Evolutionary conservation across 2,329 filamentous ascomycete species (phyloP).

Genomic region (Fusarium napiforme): DNA sequence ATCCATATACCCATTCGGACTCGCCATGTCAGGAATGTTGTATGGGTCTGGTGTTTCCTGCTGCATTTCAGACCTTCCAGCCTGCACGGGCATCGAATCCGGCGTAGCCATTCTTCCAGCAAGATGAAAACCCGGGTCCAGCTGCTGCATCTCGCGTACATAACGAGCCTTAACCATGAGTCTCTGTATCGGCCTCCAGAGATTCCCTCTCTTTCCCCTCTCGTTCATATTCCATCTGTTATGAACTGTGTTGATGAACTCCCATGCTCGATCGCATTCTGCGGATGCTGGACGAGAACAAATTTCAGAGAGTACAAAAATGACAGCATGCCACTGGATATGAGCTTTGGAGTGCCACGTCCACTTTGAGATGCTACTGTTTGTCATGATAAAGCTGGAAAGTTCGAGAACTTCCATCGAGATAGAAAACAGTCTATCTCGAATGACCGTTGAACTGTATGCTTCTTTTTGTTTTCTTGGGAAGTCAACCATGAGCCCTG

Average conservation of each 20-base stretch:
- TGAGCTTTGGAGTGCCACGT: conserved; percentile 1
- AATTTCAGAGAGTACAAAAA: neutral
- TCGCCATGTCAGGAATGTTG: accelerated
- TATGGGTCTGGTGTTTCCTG: accelerated
- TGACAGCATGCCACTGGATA: neutral
- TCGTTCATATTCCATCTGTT: neutral
- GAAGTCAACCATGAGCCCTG: neutral
- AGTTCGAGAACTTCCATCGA: neutral
- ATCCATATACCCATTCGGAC: neutral
- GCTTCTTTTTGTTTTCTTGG: neutral
- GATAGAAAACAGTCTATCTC: neutral
- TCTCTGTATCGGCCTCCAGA: neutral
- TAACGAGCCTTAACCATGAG: neutral
- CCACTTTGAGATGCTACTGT: neutral
- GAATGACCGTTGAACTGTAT: accelerated
- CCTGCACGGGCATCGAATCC: accelerated
- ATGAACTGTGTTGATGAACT: neutral
- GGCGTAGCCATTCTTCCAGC: neutral
- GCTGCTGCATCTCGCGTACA: neutral
- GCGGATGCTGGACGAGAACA: accelerated
- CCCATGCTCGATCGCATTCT: neutral
- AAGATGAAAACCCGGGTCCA: neutral
- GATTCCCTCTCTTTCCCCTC: neutral
- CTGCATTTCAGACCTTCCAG: accelerated
- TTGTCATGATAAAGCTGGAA: neutral